phyloP scores from a whole-genome alignment of 768 basidiomycete species.

The Leucosporidium scottii region DNA sequence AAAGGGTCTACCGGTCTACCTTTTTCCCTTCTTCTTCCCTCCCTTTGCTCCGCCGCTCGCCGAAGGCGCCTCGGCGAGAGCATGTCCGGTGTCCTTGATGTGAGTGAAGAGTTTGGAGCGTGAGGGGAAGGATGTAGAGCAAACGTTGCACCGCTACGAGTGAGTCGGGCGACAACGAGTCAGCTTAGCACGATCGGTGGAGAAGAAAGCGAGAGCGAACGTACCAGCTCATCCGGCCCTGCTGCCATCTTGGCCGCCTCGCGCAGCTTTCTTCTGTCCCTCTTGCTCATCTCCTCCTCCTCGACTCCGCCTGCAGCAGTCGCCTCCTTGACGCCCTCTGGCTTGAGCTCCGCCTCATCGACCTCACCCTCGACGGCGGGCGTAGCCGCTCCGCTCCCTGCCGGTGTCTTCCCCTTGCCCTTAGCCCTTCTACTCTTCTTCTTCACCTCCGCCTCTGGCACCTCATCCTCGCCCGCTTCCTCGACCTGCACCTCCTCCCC shows the following conservation, averaged over 20 bases:
- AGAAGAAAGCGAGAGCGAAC: background rate
- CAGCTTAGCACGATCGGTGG: no score
- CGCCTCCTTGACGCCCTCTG: background rate
- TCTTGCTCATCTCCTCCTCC: constrained; percentile 54
- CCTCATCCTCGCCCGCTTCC: constrained; percentile 9
- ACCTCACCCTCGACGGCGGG: background rate
- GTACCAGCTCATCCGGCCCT: background rate
- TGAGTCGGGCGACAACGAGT: no score
- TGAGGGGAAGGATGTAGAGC: constrained; percentile 31
- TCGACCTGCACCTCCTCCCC: constrained; percentile 1
- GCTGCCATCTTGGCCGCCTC: constrained; percentile 48
- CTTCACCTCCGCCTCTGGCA: constrained; percentile 19
- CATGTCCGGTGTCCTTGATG: constrained; percentile 38
- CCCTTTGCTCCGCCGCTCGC: constrained; percentile 12
- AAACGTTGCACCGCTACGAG: constrained; percentile 38
- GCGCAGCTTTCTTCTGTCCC: constrained; percentile 68
- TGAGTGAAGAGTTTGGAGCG: constrained; percentile 30
- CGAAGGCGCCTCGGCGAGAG: constrained; percentile 19
- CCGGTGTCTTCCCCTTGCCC: constrained; percentile 15
- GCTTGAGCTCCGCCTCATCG: constrained; percentile 31
- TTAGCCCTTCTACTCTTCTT: constrained; percentile 26
- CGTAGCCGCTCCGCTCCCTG: background rate
- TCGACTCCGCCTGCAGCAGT: background rate
- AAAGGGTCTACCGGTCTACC: background rate
- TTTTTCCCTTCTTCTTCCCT: constrained; percentile 30